Evolutionary conservation across 306 rosid genomes (phyloP).

Genomic region (Prunus padus): DNA sequence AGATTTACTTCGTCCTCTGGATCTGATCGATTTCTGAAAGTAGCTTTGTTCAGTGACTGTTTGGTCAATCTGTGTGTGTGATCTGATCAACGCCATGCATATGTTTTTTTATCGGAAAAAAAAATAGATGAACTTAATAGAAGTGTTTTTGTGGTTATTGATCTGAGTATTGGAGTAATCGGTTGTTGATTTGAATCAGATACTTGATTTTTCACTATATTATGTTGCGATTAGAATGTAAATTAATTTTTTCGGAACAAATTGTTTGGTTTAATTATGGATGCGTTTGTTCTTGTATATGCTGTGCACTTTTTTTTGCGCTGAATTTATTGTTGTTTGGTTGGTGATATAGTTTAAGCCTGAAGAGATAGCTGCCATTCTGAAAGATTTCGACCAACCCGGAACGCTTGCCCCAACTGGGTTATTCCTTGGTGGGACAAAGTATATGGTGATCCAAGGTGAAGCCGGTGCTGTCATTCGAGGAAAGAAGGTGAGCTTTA

Average conservation of each 20-base stretch:
- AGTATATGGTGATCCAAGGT: constrained; percentile 86
- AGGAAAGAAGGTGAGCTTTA: constrained; percentile 59
- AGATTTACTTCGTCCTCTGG: not conserved
- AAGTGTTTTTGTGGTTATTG: not conserved
- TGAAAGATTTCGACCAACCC: constrained; percentile 55
- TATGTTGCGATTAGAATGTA: not conserved
- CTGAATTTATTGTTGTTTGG: not conserved
- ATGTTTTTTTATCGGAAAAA: too few species aligned
- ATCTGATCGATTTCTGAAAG: not conserved
- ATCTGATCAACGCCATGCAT: not conserved
- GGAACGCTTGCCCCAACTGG: constrained; percentile 81
- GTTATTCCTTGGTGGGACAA: constrained; percentile 58
- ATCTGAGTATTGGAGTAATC: not conserved
- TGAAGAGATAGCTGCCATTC: constrained; percentile 53
- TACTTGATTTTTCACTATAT: not conserved
- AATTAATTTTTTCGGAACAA: not conserved
- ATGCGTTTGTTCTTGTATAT: too few species aligned
- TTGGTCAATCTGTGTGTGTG: not conserved
- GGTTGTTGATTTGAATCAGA: not conserved
- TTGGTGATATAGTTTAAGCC: constrained; percentile 47
- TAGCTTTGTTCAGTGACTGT: not conserved
- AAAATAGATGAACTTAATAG: not conserved
- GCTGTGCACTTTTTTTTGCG: too few species aligned
- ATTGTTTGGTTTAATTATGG: not conserved
- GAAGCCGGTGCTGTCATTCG: constrained; percentile 67